These are phyloP conservation scores for Podosphaera aphanis DNA, from an alignment of 2,329 filamentous ascomycete species.

Conservation along the genomic window DNA sequence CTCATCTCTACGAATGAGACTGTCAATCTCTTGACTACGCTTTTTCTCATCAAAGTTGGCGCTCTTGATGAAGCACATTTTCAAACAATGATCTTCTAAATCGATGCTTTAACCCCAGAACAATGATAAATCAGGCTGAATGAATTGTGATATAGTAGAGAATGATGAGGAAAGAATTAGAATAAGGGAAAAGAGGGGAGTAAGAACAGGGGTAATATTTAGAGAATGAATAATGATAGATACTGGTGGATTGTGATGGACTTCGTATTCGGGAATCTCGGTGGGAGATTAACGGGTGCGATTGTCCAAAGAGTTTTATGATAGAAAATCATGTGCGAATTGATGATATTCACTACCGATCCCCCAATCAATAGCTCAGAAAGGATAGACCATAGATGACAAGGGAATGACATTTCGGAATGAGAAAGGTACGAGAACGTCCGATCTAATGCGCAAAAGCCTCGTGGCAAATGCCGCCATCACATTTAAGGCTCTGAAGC, in stretches of 20 bases:
- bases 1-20: constrained; percentile 63
- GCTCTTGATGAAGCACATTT: constrained; percentile 40
- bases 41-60: constrained; percentile 22
- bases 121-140: too few species aligned
- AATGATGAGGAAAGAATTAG: background rate
- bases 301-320: background rate
- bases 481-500: too few species aligned
- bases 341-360: background rate
- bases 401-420: background rate
- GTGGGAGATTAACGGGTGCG: too few species aligned
- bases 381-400: background rate
- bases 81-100: constrained; percentile 7
- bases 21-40: constrained; percentile 61
- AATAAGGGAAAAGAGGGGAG: background rate
- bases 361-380: too few species aligned
- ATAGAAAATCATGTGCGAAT: background rate
- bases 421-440: background rate
- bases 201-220: background rate
- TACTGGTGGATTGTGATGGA: background rate
- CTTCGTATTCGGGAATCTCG: background rate
- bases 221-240: background rate
- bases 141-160: background rate
- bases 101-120: too few species aligned
- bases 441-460: background rate
- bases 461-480: background rate